A percentile compares a stretch with the other conserved stretches of the same genome.
These are phyloP conservation scores for Naganishia randhawae DNA, from an alignment of 768 basidiomycete species.

Conservation along the genomic window DNA sequence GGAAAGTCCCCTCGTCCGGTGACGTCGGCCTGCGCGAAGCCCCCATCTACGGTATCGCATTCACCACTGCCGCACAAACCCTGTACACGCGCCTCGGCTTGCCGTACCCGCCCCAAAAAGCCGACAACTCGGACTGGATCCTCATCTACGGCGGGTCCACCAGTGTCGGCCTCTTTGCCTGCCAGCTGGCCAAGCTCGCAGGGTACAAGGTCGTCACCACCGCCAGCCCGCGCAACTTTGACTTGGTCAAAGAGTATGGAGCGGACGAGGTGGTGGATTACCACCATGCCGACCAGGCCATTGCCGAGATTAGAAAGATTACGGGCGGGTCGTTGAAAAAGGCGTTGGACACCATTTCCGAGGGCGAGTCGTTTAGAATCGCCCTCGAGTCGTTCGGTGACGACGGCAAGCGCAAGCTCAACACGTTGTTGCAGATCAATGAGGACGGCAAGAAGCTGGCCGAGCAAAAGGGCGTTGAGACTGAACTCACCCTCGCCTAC, in stretches of 20 bases:
- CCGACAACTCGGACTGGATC: constrained; percentile 25
- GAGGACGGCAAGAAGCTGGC: constrained; percentile 31
- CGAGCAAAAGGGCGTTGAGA: constrained; percentile 32
- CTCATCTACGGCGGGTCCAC: constrained; percentile 48
- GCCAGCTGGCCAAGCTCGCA: constrained; percentile 44
- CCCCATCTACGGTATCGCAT: constrained; percentile 37
- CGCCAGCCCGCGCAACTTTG: constrained; percentile 51
- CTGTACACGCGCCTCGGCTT: constrained; percentile 22
- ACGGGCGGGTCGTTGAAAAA: constrained; percentile 33
- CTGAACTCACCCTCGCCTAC: constrained; percentile 37
- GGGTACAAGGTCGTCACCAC: constrained; percentile 51
- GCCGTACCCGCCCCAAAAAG: constrained; percentile 22
- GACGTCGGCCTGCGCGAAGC: constrained; percentile 28
- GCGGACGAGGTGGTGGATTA: constrained; percentile 55
- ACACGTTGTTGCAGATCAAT: constrained; percentile 27
- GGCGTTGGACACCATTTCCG: constrained; percentile 39
- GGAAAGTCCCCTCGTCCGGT: constrained; percentile 34
- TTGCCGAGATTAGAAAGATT: constrained; percentile 38
- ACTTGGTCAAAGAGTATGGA: constrained; percentile 51
- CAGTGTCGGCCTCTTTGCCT: constrained; percentile 50
- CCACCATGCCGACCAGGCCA: constrained; percentile 34
- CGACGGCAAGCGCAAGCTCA: constrained; percentile 34
- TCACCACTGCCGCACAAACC: constrained; percentile 36
- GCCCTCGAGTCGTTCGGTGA: constrained; percentile 33
- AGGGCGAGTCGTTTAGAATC: constrained; percentile 33